Conservation (phyloP, 208 protist genomes). For the Borovskyia barvae region DNA sequence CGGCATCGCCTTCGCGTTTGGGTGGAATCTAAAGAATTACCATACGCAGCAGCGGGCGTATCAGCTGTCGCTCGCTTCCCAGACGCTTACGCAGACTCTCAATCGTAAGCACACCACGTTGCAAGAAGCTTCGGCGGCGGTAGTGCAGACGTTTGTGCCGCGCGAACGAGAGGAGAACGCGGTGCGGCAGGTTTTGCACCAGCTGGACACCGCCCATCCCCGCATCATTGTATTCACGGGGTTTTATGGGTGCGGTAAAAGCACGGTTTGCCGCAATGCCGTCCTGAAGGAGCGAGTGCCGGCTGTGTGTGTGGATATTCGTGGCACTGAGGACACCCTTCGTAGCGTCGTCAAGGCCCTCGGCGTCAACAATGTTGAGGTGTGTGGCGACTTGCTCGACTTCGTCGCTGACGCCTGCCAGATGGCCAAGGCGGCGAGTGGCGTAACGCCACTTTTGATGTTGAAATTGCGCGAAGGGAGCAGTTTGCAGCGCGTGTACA, state of each 20-base stretch:
- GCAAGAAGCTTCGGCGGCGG: background rate
- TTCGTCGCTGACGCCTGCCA: slow-evolving; percentile 48
- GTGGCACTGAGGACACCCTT: slow-evolving; percentile 64
- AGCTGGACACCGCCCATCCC: slow-evolving; percentile 61
- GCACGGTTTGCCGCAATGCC: slow-evolving; percentile 50
- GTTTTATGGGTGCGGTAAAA: slow-evolving; percentile 71
- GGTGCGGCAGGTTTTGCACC: slow-evolving; percentile 51
- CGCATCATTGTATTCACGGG: slow-evolving; percentile 71
- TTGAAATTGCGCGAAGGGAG: slow-evolving; percentile 63
- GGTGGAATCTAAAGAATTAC: slow-evolving; percentile 69
- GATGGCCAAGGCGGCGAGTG: slow-evolving; percentile 35
- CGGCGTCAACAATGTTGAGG: slow-evolving; percentile 73
- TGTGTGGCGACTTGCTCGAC: slow-evolving; percentile 76
- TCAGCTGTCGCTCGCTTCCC: slow-evolving; percentile 49
- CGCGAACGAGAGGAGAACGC: slow-evolving; percentile 54
- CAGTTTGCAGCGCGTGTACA: slow-evolving; percentile 57
- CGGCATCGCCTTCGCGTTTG: slow-evolving; percentile 57
- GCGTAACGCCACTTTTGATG: slow-evolving; percentile 59
- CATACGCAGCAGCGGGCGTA: slow-evolving; percentile 41
- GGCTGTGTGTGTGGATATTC: slow-evolving; percentile 68
- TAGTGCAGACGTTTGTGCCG: slow-evolving; percentile 31
- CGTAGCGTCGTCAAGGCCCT: slow-evolving; percentile 60
- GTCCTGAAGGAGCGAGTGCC: slow-evolving; percentile 56
- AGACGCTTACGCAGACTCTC: slow-evolving; percentile 41
- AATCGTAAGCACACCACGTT: slow-evolving; percentile 3